Percentiles rank a stretch among this genome's conserved stretches.
These are phyloP conservation scores for Naganishia cerealis DNA, from an alignment of 1,284 basidiomycete species.

Conservation along the genomic window DNA sequence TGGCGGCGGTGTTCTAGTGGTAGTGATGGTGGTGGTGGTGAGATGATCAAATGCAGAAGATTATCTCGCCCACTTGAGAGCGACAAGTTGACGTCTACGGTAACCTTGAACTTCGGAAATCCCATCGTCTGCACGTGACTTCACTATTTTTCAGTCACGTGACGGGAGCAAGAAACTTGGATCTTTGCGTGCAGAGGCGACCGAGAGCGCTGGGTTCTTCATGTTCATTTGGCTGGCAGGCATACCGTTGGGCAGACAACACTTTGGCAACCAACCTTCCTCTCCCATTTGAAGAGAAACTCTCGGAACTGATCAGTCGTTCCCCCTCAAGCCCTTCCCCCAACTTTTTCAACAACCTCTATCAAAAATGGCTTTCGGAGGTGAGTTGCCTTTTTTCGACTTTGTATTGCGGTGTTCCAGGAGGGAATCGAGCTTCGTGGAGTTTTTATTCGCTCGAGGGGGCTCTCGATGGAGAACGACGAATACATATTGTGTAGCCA, in stretches of 20 bases:
- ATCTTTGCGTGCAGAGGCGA: conserved; percentile 10
- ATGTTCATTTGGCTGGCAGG: neutral
- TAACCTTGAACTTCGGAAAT: conserved; percentile 1
- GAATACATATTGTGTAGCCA: neutral
- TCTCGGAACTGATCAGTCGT: conserved; percentile 8
- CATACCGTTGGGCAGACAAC: neutral
- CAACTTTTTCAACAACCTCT: conserved; percentile 9
- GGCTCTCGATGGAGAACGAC: neutral
- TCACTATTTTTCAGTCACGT: conserved; percentile 17
- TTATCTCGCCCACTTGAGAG: neutral
- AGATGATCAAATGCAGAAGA: too few species aligned
- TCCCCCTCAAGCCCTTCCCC: neutral
- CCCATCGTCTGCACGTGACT: conserved; percentile 10
- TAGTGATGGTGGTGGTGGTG: conserved; percentile 10
- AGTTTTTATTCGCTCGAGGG: neutral
- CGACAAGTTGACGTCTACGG: neutral
- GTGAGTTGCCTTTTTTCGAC: conserved; percentile 2
- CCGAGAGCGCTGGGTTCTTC: neutral
- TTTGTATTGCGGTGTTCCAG: neutral
- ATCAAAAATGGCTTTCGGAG: conserved; percentile 31
- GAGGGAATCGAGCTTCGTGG: neutral
- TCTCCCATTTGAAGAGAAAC: neutral
- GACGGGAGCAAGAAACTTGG: conserved; percentile 5
- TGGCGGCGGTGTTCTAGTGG: conserved; percentile 43
- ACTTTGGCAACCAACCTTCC: neutral